Base-by-base conservation (phyloP, 2,329 filamentous ascomycete species). In the Botryotinia globosa region DNA sequence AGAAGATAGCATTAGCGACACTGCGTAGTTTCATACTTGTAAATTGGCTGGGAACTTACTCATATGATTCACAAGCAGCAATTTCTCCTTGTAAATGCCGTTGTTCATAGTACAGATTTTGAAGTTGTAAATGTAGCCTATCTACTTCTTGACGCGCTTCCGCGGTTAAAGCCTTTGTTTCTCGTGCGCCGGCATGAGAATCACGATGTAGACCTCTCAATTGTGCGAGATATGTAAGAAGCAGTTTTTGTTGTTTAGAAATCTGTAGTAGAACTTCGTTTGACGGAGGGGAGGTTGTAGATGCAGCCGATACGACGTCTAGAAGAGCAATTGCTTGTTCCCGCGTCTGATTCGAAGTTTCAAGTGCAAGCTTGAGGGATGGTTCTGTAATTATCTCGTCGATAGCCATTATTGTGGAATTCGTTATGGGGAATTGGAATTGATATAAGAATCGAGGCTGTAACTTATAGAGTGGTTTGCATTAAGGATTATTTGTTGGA, bases 21-120 rank as follows among this genome's bases (percentile, higher is more conserved):
- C 32, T 39, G 34, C 34, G 67, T 62, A 20, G 18, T 10, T 45
- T 62, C 39, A 73, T 45, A 70, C 10, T 42, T 32, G 5, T 16
- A 8, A 56, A 29, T 56, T 34, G 14, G n/a, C 2, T 42, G 67
- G 25, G n/a, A 20, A 87, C 92, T 75, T 84, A 97, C 94, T 97
- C 93, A 78, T 97, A 98, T 69, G 91, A 92, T 80, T 97, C 93
- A 81, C 96, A 98, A 14, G 93, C 94, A 0, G 89, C 85, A 74
- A 99, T 98, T 83, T 99, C 96, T 66, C 93, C 93, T 76, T 92
- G 90, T 71, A 99, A 84, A 82, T 98, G 94, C 71, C 93, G 87
- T 83, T 98, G 94, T 82, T 99, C 95, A 80, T 99, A 99, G 82
- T 96, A 97, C 12, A 99, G 85, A 80, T 99, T 99, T 83, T 98